phyloP scores from a whole-genome alignment of 2,329 filamentous ascomycete species.

The Xylaria sp. region DNA sequence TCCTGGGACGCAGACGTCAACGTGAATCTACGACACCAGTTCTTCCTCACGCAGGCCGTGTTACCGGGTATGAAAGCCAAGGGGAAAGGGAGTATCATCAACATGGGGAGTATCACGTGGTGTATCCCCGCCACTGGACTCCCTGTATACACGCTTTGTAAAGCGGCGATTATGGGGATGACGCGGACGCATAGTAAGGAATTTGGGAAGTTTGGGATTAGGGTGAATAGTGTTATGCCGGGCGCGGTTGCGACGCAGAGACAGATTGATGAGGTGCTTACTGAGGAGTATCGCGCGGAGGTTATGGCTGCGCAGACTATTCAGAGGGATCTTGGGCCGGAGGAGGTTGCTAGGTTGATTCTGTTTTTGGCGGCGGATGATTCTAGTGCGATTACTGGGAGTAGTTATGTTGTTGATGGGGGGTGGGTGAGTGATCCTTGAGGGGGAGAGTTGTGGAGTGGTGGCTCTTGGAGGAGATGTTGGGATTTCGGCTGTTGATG shows the following conservation, averaged over 20 bases:
- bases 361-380: conserved; percentile 54
- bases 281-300: conserved; percentile 45
- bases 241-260: conserved; percentile 53
- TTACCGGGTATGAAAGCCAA: conserved; percentile 42
- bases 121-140: conserved; percentile 42
- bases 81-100: conserved; percentile 46
- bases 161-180: conserved; percentile 48
- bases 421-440: conserved; percentile 42
- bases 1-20: conserved; percentile 51
- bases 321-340: conserved; percentile 48
- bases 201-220: conserved; percentile 44
- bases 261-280: conserved; percentile 51
- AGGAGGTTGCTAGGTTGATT: conserved; percentile 53
- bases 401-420: conserved; percentile 48
- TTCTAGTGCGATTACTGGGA: conserved; percentile 52
- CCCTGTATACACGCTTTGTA: conserved; percentile 47
- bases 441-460: background rate
- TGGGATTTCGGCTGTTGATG: too few relatives aligned
- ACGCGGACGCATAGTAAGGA: conserved; percentile 47
- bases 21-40: conserved; percentile 52
- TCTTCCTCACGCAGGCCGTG: conserved; percentile 50
- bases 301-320: conserved; percentile 50
- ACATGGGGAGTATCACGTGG: conserved; percentile 49
- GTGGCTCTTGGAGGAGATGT: too few relatives aligned
- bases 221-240: conserved; percentile 57